Percentiles rank a stretch among this genome's conserved stretches.
phyloP scores from a whole-genome alignment of 225 moss, liverwort and hornwort species.

The Antitrichia curtipendula region DNA sequence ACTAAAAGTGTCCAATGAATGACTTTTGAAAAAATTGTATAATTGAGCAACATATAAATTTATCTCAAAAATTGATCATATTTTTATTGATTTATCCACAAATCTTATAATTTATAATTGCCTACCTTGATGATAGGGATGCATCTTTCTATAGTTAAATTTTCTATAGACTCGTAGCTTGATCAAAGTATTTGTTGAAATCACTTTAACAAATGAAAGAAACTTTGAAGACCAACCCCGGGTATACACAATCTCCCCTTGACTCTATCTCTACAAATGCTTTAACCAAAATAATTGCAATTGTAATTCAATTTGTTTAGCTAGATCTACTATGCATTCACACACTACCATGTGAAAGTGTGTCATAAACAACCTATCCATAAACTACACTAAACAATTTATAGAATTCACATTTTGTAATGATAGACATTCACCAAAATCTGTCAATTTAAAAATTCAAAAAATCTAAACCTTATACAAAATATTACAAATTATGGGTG shows the following conservation, averaged over 20 bases:
- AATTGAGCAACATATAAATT: too few relatives aligned
- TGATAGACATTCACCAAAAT: rapidly evolving
- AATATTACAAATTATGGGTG: background rate
- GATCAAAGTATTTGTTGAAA: background rate
- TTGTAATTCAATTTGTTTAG: background rate
- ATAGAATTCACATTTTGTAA: too few relatives aligned
- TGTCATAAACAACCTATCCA: background rate
- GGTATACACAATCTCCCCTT: rapidly evolving
- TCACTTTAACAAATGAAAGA: background rate
- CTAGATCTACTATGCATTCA: background rate
- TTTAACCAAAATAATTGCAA: background rate
- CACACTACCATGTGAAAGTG: rapidly evolving
- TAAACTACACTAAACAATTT: background rate
- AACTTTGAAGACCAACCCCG: background rate
- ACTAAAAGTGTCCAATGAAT: too few relatives aligned
- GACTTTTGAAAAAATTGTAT: too few relatives aligned
- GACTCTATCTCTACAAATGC: background rate
- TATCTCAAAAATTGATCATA: too few relatives aligned
- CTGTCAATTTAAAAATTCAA: too few relatives aligned
- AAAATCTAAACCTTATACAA: too few relatives aligned
- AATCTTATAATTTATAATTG: too few relatives aligned
- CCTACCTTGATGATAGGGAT: too few relatives aligned
- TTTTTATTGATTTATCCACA: too few relatives aligned
- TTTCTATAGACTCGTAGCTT: too few relatives aligned
- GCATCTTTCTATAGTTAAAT: too few relatives aligned